Evolutionary conservation across 192 early-diverging fungal genomes (phyloP), one percentile per base, ranked within the genome.

Genomic region (Oehlia diaphana): DNA sequence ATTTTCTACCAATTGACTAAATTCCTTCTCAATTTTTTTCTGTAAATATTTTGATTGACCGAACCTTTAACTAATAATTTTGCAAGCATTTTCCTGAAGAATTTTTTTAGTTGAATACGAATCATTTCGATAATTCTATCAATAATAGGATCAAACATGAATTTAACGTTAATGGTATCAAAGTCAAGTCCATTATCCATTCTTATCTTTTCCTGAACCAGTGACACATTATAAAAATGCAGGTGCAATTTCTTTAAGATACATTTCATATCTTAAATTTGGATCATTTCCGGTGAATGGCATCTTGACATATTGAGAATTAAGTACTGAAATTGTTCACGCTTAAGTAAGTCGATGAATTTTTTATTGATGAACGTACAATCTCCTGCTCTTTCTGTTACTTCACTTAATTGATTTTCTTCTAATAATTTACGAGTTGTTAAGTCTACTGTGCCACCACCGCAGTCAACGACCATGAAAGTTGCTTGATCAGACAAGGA

Each of bases 391-490:
- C 47, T 19, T 47, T 73, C 72, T 3, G 35, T 73, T 1, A 23
- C 28, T 73, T 73, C 72, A 16, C 47, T 21, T 53, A 73, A 35
- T 73, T 73, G 26, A 12, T 47, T 35, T 7, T 12, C 44, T 44
- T 23, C 12, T 21, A 73, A 58, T 9, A 49, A 58, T n/a, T 31
- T 47, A 23, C 21, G 49, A 67, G 74, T 81, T 86, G 77, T 89
- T 76, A 88, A 80, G 84, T 89, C 88, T 0, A 89, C 88, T 9
- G 88, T 89, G 66, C 88, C 88, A 65, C 88, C 88, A 76, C 88
- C 88, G 28, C 85, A 87, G 82, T 89, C 88, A 75, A 85, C 86
- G 61, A 90, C 86, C 87, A 90, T 88, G 68, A 90, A 90, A 5
- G 83, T 83, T 28, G 86, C 82, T 72, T 13, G 9, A n/a, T 35